Evolutionary conservation across 371 early-diverging fungal species (phyloP).

Genomic region (Apophysomyces variabilis): DNA sequence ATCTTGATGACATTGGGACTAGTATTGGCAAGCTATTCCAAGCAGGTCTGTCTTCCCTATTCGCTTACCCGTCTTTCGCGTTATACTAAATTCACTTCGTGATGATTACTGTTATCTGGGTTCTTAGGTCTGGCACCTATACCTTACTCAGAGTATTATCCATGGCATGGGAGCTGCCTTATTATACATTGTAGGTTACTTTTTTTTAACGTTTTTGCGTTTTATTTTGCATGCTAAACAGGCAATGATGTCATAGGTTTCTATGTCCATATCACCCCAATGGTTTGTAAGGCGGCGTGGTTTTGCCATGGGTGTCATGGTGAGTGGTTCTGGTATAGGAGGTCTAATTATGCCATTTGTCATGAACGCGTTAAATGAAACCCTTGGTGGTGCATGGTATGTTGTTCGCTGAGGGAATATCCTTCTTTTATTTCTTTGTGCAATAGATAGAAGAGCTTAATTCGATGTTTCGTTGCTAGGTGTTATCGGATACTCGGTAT

Average conservation of each 20-base stretch:
- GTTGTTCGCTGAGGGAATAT: neutral
- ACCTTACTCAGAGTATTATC: slow-evolving; percentile 31
- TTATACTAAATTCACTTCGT: neutral
- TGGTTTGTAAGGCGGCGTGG: slow-evolving; percentile 26
- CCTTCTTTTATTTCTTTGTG: neutral
- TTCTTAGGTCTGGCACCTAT: slow-evolving; percentile 28
- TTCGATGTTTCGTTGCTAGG: neutral
- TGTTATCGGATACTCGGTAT: slow-evolving; percentile 19
- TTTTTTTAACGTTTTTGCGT: neutral
- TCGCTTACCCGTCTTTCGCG: no score
- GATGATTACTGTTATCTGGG: neutral
- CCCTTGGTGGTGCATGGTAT: slow-evolving; percentile 61
- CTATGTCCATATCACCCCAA: slow-evolving; percentile 20
- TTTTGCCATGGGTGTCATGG: slow-evolving; percentile 36
- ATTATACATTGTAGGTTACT: slow-evolving; percentile 11
- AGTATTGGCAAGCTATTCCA: slow-evolving; percentile 34
- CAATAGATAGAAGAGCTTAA: neutral
- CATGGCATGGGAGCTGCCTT: slow-evolving; percentile 21
- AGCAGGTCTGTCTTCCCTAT: slow-evolving; percentile 10
- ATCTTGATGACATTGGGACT: slow-evolving; percentile 29
- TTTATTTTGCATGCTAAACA: neutral
- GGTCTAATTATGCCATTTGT: slow-evolving; percentile 75
- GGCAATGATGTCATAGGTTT: slow-evolving; percentile 6
- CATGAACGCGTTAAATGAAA: slow-evolving; percentile 59
- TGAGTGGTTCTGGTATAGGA: slow-evolving; percentile 81